These are phyloP conservation scores for Amauroascus niger DNA, from an alignment of 2,329 filamentous ascomycete genomes.

Conservation along the genomic window DNA sequence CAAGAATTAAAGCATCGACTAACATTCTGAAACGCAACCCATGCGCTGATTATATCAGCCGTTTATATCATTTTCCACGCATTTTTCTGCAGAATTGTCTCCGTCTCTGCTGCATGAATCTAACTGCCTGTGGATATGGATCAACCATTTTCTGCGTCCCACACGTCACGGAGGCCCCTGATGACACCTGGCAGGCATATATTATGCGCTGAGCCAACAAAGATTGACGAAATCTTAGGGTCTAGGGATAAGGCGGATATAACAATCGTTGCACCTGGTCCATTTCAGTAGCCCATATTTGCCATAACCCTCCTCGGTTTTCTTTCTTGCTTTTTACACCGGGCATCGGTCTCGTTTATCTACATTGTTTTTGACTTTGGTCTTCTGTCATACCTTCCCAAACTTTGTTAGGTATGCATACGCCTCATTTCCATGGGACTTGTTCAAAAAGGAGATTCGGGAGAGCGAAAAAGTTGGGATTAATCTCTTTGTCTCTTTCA, in stretches of 20 bases:
- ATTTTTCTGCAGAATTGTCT: background rate
- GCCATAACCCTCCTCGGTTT: background rate
- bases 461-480: conserved; percentile 7
- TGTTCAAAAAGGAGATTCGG: conserved; percentile 2
- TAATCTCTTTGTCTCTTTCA: conserved; percentile 3
- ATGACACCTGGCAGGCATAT: background rate
- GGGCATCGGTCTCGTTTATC: background rate
- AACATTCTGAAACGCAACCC: background rate
- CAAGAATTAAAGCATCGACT: background rate
- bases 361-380: background rate
- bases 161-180: background rate
- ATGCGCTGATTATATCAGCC: background rate
- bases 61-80: background rate
- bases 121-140: background rate
- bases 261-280: background rate
- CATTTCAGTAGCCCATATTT: background rate
- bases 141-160: background rate
- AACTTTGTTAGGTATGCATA: conserved; percentile 6
- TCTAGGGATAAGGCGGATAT: background rate
- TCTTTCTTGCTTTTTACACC: background rate
- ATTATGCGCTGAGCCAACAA: background rate
- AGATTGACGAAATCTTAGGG: background rate
- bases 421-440: conserved; percentile 7
- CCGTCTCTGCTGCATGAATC: background rate
- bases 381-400: conserved; percentile 9